Conservation (phyloP, 768 basidiomycete genomes). For the Termitomyces sp. region DNA sequence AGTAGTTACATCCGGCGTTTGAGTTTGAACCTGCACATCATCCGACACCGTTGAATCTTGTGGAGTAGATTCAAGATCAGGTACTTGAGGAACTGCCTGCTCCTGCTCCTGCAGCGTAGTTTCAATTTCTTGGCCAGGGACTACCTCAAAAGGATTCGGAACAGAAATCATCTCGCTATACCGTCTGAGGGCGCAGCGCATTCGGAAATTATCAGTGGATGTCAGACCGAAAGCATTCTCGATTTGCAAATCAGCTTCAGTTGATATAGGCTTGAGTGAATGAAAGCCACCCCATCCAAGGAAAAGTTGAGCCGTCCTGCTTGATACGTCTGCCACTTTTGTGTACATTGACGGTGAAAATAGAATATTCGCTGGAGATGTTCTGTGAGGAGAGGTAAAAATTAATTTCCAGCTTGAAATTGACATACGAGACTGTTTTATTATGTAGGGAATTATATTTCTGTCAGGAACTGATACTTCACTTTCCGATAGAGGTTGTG, state of each 20-base stretch:
- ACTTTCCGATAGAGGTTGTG: slow-evolving; percentile 7
- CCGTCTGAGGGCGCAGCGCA: slow-evolving; percentile 23
- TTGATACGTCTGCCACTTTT: not conserved
- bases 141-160: slow-evolving; percentile 22
- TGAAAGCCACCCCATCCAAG: slow-evolving; percentile 35
- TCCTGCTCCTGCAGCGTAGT: slow-evolving; percentile 11
- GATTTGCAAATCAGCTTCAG: slow-evolving; percentile 15
- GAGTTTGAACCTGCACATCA: not conserved
- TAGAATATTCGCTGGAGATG: not conserved
- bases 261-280: slow-evolving; percentile 22
- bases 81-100: slow-evolving; percentile 7
- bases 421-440: slow-evolving; percentile 16
- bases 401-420: not conserved
- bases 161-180: slow-evolving; percentile 12
- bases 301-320: slow-evolving; percentile 13
- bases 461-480: not conserved
- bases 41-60: slow-evolving; percentile 11
- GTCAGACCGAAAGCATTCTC: slow-evolving; percentile 18
- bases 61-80: not conserved
- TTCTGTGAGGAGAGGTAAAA: not conserved
- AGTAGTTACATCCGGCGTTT: not conserved
- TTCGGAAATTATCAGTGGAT: slow-evolving; percentile 20
- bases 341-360: not conserved
- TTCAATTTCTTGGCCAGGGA: not conserved
- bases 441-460: slow-evolving; percentile 1